Percentiles rank a stretch among this genome's conserved stretches.
phyloP scores from a whole-genome alignment of 2,329 filamentous ascomycete species.

The Furcasterigmium furcatum region DNA sequence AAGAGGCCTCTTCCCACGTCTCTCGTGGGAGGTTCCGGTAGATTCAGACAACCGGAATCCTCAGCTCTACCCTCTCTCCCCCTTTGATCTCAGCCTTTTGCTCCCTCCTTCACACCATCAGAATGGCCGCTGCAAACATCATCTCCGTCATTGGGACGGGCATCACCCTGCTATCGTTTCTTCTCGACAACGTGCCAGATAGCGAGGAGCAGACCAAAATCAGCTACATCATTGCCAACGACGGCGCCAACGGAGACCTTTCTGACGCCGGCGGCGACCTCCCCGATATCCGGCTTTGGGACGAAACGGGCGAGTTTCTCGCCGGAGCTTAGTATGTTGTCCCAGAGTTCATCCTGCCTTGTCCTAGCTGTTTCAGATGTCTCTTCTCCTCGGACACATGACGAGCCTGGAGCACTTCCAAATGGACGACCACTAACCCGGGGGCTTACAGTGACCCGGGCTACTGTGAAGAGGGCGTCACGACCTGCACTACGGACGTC shows the following conservation, averaged over 20 bases:
- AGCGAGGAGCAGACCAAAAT: neutral
- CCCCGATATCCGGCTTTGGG: constrained; percentile 20
- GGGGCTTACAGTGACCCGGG: constrained; percentile 10
- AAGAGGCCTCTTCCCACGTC: no score
- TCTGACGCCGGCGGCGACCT: constrained; percentile 18
- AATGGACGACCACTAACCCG: no score
- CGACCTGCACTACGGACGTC: constrained; percentile 9
- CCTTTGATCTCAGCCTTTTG: neutral
- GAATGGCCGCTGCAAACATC: constrained; percentile 2
- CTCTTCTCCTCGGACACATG: no score
- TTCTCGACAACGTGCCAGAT: constrained; percentile 1
- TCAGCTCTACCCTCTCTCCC: no score
- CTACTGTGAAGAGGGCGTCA: constrained; percentile 14
- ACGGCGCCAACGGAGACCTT: constrained; percentile 13
- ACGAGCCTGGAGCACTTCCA: no score
- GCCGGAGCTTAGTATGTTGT: no score
- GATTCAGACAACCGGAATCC: neutral
- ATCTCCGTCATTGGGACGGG: constrained; percentile 6
- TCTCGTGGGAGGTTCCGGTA: no score
- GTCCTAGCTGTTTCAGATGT: no score
- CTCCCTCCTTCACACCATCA: neutral
- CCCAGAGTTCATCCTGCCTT: no score
- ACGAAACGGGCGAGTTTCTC: constrained; percentile 18
- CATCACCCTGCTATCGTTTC: constrained; percentile 5
- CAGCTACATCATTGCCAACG: constrained; percentile 8